These are phyloP conservation scores for Leccinum sublutescens DNA, from an alignment of 768 basidiomycete species.

Conservation along the genomic window DNA sequence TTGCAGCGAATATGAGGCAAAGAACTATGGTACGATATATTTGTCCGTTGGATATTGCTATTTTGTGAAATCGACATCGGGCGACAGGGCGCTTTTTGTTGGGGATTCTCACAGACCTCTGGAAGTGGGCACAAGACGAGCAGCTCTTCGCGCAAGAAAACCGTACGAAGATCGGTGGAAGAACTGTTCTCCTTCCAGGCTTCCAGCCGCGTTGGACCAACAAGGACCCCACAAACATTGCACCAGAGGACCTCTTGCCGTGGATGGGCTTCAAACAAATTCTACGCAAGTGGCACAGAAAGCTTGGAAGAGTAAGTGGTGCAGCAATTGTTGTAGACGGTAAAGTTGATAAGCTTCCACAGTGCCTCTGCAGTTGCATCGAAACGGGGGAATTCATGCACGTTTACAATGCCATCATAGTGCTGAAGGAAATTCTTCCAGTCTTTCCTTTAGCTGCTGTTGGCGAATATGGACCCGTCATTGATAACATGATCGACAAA, in stretches of 20 bases:
- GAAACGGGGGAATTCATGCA: conserved; percentile 93
- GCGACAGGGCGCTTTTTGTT: conserved; percentile 78
- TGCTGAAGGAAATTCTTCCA: conserved; percentile 86
- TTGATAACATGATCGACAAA: conserved; percentile 61
- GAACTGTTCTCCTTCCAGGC: conserved; percentile 62
- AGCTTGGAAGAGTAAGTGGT: conserved; percentile 60
- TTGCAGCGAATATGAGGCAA: conserved; percentile 94
- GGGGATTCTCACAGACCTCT: conserved; percentile 74
- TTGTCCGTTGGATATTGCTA: neutral
- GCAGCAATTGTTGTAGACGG: neutral
- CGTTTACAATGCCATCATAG: conserved; percentile 94
- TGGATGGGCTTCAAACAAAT: conserved; percentile 73
- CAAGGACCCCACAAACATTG: conserved; percentile 39
- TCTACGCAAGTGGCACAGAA: conserved; percentile 81
- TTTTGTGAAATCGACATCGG: conserved; percentile 1
- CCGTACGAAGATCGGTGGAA: conserved; percentile 61
- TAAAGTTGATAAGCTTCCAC: conserved; percentile 4
- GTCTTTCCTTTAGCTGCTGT: conserved; percentile 79
- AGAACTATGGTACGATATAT: conserved; percentile 74
- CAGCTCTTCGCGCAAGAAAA: conserved; percentile 70
- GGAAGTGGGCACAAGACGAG: conserved; percentile 79
- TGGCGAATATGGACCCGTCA: conserved; percentile 48
- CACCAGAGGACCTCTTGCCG: conserved; percentile 53
- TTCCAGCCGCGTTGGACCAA: conserved; percentile 55
- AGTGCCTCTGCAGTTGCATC: conserved; percentile 82